Conservation (phyloP, 495 filamentous ascomycete genomes). For the Hamigera avellanea region DNA sequence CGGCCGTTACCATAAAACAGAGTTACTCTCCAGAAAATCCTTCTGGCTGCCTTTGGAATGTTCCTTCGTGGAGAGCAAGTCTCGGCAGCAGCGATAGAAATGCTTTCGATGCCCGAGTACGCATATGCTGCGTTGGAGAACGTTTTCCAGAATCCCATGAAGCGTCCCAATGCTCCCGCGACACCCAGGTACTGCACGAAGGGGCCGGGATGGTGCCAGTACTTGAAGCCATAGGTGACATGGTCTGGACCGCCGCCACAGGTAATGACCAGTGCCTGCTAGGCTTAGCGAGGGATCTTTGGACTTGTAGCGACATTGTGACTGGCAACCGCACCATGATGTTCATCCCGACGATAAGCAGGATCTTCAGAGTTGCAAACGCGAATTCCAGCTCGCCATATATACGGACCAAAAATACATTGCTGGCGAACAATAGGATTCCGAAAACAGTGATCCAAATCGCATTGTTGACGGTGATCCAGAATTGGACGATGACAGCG, state of each 20-base stretch:
- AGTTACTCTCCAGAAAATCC: conserved; percentile 30
- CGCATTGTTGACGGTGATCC: conserved; percentile 22
- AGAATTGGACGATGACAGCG: conserved; percentile 39
- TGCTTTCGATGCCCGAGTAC: conserved; percentile 43
- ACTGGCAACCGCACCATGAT: too few relatives aligned
- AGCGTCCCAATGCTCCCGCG: conserved; percentile 24
- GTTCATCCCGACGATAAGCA: conserved; percentile 34
- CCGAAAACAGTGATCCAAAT: conserved; percentile 36
- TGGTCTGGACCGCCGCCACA: conserved; percentile 16
- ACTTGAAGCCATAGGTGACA: conserved; percentile 25
- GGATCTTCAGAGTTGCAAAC: conserved; percentile 32
- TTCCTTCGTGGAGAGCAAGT: conserved; percentile 30
- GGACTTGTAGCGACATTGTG: too few relatives aligned
- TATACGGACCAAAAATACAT: conserved; percentile 26
- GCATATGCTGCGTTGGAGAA: conserved; percentile 49
- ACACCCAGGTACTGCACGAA: conserved; percentile 35
- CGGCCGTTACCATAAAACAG: conserved; percentile 36
- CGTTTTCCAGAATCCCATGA: conserved; percentile 49
- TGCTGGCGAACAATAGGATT: conserved; percentile 30
- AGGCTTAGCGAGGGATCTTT: too few relatives aligned
- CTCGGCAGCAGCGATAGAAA: conserved; percentile 41
- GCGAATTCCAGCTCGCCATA: conserved; percentile 39
- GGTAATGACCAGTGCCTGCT: conserved; percentile 39
- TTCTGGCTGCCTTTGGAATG: conserved; percentile 34
- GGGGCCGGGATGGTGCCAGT: conserved; percentile 41